A percentile compares a stretch with the other conserved stretches of the same genome.
Evolutionary conservation across 306 rosid species (phyloP).

Genomic region (Pyrus pyrifolia): DNA sequence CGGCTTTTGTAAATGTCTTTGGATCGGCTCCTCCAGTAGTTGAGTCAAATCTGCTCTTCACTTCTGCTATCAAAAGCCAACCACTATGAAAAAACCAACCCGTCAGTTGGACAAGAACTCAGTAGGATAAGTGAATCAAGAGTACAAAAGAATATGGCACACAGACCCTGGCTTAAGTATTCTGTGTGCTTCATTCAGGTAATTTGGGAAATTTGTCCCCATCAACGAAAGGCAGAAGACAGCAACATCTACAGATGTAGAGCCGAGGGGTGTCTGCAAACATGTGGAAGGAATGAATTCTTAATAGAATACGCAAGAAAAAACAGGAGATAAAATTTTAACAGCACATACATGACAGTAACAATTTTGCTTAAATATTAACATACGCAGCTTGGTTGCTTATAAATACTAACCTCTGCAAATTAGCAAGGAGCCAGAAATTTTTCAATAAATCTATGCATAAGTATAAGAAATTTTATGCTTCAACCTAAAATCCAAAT

Average conservation of each 20-base stretch:
- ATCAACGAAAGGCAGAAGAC: conserved; percentile 89
- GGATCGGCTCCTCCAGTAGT: conserved; percentile 88
- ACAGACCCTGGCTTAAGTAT: conserved; percentile 71
- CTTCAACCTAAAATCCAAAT: not conserved
- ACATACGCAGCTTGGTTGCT: not conserved
- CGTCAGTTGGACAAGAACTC: conserved; percentile 12
- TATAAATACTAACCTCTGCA: not conserved
- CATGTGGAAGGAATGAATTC: conserved; percentile 2
- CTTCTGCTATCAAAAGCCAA: conserved; percentile 95
- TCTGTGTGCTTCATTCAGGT: conserved; percentile 69
- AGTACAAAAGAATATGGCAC: not conserved
- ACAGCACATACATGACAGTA: not conserved
- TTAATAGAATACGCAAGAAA: not conserved
- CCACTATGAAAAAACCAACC: conserved; percentile 42
- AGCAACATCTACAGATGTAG: conserved; percentile 64
- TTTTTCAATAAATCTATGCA: not conserved
- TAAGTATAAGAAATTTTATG: not conserved
- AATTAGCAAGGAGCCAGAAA: not conserved
- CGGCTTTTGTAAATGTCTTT: conserved; percentile 50
- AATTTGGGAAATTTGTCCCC: conserved; percentile 78
- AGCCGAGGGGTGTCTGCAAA: conserved; percentile 62
- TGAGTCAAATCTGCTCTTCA: conserved; percentile 87
- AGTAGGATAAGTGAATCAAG: not conserved
- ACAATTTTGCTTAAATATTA: not conserved
- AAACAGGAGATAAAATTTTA: not conserved